Percentiles rank a stretch among this genome's conserved stretches.
Evolutionary conservation across 129 eudicot species (phyloP).

Genomic region (Apium graveolens): DNA sequence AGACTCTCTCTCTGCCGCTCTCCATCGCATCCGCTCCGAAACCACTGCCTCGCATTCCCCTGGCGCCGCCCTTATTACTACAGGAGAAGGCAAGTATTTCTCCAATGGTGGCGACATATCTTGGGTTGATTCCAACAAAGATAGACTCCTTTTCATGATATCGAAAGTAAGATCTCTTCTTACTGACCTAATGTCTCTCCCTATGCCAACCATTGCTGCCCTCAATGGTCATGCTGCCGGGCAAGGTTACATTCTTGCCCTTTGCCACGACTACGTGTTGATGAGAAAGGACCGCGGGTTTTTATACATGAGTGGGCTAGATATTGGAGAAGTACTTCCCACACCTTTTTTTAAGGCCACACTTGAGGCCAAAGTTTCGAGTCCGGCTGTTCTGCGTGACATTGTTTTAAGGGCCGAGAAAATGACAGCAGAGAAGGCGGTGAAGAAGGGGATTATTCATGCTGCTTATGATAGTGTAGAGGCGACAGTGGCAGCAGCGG

Average conservation of each 20-base stretch:
- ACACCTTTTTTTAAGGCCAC: constrained; percentile 31
- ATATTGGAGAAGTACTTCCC: constrained; percentile 25
- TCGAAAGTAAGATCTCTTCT: constrained; percentile 42
- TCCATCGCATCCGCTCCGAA: constrained; percentile 29
- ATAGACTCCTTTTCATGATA: constrained; percentile 31
- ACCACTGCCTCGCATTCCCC: constrained; percentile 9
- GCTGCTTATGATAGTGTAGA: constrained; percentile 44
- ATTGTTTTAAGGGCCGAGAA: constrained; percentile 44
- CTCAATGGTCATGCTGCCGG: constrained; percentile 31
- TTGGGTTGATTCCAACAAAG: constrained; percentile 39
- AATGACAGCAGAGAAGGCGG: constrained; percentile 48
- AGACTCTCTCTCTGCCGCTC: constrained; percentile 38
- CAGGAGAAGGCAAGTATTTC: constrained; percentile 73
- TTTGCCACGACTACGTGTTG: constrained; percentile 56
- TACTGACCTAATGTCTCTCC: constrained; percentile 59
- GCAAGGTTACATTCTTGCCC: constrained; percentile 40
- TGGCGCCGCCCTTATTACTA: constrained; percentile 57
- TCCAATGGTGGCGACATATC: constrained; percentile 68
- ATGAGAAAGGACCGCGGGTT: constrained; percentile 68
- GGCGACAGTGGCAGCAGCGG: constrained; percentile 62
- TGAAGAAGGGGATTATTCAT: constrained; percentile 49
- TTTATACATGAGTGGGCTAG: constrained; percentile 65
- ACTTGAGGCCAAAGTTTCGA: constrained; percentile 33
- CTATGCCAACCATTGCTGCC: constrained; percentile 62
- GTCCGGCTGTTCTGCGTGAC: constrained; percentile 41